Conservation (phyloP, 805 yeast species). For the Kodamaea sagamina region DNA sequence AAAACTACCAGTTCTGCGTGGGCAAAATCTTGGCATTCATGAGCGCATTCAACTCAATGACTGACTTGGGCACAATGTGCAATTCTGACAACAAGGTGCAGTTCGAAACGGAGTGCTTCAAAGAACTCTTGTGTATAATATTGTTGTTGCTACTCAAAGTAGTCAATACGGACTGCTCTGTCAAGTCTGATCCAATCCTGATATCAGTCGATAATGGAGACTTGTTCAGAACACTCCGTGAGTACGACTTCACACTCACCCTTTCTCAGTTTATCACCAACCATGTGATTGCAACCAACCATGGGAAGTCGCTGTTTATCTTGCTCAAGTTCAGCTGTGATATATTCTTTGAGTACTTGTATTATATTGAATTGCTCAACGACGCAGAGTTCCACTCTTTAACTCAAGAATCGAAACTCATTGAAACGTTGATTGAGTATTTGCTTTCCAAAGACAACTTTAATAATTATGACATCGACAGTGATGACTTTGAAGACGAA, state of each 20-base stretch:
- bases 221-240: slow-evolving; percentile 47
- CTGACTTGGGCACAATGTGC: slow-evolving; percentile 6
- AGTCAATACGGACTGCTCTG: slow-evolving; percentile 21
- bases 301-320: slow-evolving; percentile 29
- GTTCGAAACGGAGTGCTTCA: slow-evolving; percentile 26
- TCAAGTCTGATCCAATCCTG: slow-evolving; percentile 12
- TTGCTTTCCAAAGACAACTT: slow-evolving; percentile 36
- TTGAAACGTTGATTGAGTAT: slow-evolving; percentile 31
- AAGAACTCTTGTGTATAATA: slow-evolving; percentile 38
- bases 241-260: slow-evolving; percentile 55
- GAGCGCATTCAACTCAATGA: slow-evolving; percentile 26
- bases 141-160: slow-evolving; percentile 37
- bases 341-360: slow-evolving; percentile 43
- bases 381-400: slow-evolving; percentile 37
- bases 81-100: slow-evolving; percentile 13
- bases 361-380: slow-evolving; percentile 33
- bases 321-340: slow-evolving; percentile 42
- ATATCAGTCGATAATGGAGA: slow-evolving; percentile 18
- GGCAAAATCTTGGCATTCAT: slow-evolving; percentile 41
- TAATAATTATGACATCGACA: slow-evolving; percentile 34
- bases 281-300: slow-evolving; percentile 24
- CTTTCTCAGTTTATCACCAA: slow-evolving; percentile 32
- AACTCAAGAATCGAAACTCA: slow-evolving; percentile 28
- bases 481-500: slow-evolving; percentile 51
- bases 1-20: slow-evolving; percentile 37